Evolutionary conservation across 495 filamentous ascomycete species (phyloP).

Genomic region (Xylaria grammica): DNA sequence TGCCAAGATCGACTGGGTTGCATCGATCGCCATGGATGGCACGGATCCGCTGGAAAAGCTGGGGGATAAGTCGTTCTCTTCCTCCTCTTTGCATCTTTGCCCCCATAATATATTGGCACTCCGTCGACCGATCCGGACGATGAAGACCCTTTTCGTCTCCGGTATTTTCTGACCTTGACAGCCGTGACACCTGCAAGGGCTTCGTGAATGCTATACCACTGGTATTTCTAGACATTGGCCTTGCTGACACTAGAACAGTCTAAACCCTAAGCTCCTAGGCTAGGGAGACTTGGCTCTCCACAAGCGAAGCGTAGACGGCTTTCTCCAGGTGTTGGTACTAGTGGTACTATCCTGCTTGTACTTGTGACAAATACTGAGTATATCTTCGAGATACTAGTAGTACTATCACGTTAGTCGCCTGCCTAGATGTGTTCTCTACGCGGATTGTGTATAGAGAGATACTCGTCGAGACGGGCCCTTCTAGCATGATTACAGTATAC

Average conservation of each 20-base stretch:
- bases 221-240: not conserved
- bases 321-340: not conserved
- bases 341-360: too few species aligned
- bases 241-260: not conserved
- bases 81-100: not conserved
- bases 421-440: not conserved
- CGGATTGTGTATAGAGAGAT: conserved; percentile 1
- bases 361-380: too few species aligned
- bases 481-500: conserved; percentile 11
- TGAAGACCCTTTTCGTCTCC: not conserved
- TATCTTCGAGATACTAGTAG: too few species aligned
- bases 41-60: conserved; percentile 24
- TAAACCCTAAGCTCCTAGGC: conserved; percentile 1
- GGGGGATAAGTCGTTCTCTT: not conserved
- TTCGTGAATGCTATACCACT: not conserved
- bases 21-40: conserved; percentile 20
- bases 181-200: not conserved
- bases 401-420: conserved; percentile 1
- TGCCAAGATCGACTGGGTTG: conserved; percentile 21
- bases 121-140: conserved; percentile 20
- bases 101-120: conserved; percentile 13
- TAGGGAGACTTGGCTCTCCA: conserved; percentile 1
- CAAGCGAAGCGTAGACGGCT: not conserved
- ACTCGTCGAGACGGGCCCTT: not conserved
- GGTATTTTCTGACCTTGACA: conserved; percentile 4